Base-by-base conservation (phyloP, 31 red algal species). In the Asparagopsis taxiformis region DNA sequence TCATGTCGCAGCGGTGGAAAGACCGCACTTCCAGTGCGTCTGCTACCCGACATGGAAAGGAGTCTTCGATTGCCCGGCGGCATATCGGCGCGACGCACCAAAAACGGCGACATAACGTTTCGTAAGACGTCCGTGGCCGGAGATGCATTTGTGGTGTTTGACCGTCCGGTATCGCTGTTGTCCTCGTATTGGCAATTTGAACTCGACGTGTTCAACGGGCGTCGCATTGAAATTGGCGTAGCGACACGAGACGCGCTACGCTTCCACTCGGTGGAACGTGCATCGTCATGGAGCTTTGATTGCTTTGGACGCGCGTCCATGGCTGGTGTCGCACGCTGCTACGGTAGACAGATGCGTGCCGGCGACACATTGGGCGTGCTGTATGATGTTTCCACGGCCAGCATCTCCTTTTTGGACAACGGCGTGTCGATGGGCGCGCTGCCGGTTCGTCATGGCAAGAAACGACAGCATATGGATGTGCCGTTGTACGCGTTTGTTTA, bases 361-460 rank as follows among this genome's bases (percentile, higher is more conserved):
- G 48, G 50, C 20, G 68, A 72, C 22, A 39, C 46, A 17, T 3
- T 72, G 31, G 52, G 50, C 16, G 7, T 72, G 28, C 23, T 72
- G 23, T 72, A 72, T 56, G 68, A 72, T 31, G 50, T 50, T 9
- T 13, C 16, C 17, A 38, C 22, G 23, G 33, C 17, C 7, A 19
- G 24, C 22, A 23, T 72, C 50, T 31, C 52, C 19, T 57, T 72
- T 57, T 50, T 72, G 23, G 68, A 72, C 20, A 57, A 57, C 31
- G 52, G 52, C 19, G 68, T 72, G 50, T 54, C 32, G 23, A 72
- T 72, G 68, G 68, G 68, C 10, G 64, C 23, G 19, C 36, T 68
- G 11, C 50, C 46, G 10, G 16, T 57, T 16, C 24, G 16, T 3
- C 49, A 38, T 10, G 68, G 50, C 16, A 15, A 11, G 8, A 39